Evolutionary conservation across 2,329 filamentous ascomycete species (phyloP), one percentile per base, ranked within the genome.

Genomic region (Apiospora phragmitis): DNA sequence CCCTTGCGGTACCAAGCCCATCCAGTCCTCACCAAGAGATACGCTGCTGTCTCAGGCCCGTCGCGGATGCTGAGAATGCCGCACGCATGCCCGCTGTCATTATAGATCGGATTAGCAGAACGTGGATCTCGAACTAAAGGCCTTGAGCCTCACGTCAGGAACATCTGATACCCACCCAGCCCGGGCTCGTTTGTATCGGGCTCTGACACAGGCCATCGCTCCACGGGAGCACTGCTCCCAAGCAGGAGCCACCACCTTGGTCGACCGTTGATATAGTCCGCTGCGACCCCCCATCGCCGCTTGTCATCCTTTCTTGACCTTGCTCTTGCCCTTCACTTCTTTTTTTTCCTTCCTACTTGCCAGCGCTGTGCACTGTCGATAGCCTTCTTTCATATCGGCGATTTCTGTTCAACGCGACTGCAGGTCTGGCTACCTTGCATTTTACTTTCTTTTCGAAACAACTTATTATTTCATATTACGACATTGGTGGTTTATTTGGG

Each of bases 361-460:
- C 80, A 83, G 82, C 82, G 83, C 84, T 84, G 84, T 82, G 83
- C 83, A 85, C 83, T 82, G 83, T 86, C 84, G 83, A 84, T 86
- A 86, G 79, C 83, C 80, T 83, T 87, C 83, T 83, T 86, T 87
- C 81, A 83, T 80, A 83, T 84, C 83, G 81, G 77, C 81, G 77
- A 73, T 73, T 75, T 79, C 78, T 76, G 79, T 76, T 76, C 76
- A 77, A 73, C 73, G 75, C 76, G 75, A 77, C 80, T 80, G 84
- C 87, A 81, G 86, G 87, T 87, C 85, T 83, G 88, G 87, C 82
- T 85, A 85, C 84, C 83, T 84, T 80, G 76, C 78, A 76, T 78
- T 79, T 79, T 79, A 73, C 77, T 71, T 73, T 77, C 76, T 78
- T 71, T 72, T 75, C 74, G 66, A 70, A 73, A 71, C 68, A 42